phyloP scores from a whole-genome alignment of 1,284 basidiomycete genomes.

The Moniliella sp. region DNA sequence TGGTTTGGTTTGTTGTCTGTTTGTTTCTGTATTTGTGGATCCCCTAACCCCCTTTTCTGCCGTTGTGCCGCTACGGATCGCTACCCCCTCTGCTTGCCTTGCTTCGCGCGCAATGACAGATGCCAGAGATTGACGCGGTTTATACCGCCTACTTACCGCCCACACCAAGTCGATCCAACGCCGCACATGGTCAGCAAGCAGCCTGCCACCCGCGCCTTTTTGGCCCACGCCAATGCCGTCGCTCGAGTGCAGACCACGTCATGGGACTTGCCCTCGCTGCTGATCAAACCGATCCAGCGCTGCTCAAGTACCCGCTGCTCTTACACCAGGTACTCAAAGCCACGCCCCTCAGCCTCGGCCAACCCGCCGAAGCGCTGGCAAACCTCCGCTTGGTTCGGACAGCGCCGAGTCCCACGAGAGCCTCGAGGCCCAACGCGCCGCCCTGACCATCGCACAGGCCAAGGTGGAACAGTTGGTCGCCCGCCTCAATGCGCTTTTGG shows the following conservation, averaged over 20 bases:
- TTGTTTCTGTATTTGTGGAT: not conserved
- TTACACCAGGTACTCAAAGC: constrained; percentile 52
- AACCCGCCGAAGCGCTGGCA: too few relatives aligned
- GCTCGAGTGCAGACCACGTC: constrained; percentile 45
- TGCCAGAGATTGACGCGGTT: constrained; percentile 52
- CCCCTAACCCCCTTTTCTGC: too few relatives aligned
- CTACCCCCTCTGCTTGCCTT: constrained; percentile 4
- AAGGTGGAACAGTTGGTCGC: too few relatives aligned
- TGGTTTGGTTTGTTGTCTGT: constrained; percentile 45
- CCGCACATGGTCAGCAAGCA: constrained; percentile 21
- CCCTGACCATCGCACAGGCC: too few relatives aligned
- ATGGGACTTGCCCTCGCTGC: constrained; percentile 75
- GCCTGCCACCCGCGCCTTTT: constrained; percentile 23
- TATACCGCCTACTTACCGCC: constrained; percentile 64
- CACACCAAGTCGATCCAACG: constrained; percentile 57
- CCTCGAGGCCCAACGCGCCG: too few relatives aligned
- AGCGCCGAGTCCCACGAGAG: constrained; percentile 51
- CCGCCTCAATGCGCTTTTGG: too few relatives aligned
- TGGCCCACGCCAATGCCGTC: constrained; percentile 31
- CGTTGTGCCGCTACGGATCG: constrained; percentile 1
- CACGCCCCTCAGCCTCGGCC: constrained; percentile 52
- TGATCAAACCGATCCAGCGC: constrained; percentile 80
- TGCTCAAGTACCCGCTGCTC: constrained; percentile 85
- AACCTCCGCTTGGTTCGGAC: constrained; percentile 66
- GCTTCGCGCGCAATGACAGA: too few relatives aligned